These are phyloP conservation scores for Dictyostelium capitatum DNA, from an alignment of 78 protist genomes.

Conservation along the genomic window DNA sequence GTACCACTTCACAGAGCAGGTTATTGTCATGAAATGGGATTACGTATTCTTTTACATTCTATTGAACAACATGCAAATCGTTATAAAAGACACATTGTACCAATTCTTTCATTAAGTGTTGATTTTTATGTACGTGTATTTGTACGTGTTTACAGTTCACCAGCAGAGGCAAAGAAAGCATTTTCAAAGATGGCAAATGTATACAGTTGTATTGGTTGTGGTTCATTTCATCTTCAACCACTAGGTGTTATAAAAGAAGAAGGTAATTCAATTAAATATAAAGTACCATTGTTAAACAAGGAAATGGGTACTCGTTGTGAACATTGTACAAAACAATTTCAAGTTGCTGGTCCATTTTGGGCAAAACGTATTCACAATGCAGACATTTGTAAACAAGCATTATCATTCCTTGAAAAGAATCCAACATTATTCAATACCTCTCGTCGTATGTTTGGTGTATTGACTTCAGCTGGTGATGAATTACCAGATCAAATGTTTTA, in stretches of 20 bases:
- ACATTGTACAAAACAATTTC: background rate
- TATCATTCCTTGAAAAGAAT: conserved; percentile 28
- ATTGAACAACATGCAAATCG: conserved; percentile 89
- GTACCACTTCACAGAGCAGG: conserved; percentile 83
- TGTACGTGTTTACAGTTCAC: conserved; percentile 84
- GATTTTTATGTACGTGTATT: conserved; percentile 99
- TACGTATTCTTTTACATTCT: conserved; percentile 90
- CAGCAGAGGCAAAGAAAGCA: conserved; percentile 39
- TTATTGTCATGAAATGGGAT: conserved; percentile 95
- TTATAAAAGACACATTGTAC: conserved; percentile 90
- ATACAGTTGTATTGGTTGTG: conserved; percentile 91
- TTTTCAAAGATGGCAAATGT: conserved; percentile 41
- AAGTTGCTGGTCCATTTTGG: conserved; percentile 97
- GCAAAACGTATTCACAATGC: conserved; percentile 85
- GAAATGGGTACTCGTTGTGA: conserved; percentile 48
- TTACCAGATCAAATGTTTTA: conserved; percentile 89
- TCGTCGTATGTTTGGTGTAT: conserved; percentile 85
- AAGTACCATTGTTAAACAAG: conserved; percentile 23
- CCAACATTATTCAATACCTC: conserved; percentile 46
- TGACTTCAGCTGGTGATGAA: conserved; percentile 86
- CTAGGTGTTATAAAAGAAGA: conserved; percentile 43
- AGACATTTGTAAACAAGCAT: conserved; percentile 9
- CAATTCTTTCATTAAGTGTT: conserved; percentile 91
- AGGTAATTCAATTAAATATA: conserved; percentile 31
- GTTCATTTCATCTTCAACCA: conserved; percentile 84